A percentile compares a stretch with the other conserved stretches of the same genome.
Conservation (phyloP, 768 basidiomycete genomes). For the Boletus reticuloceps region DNA sequence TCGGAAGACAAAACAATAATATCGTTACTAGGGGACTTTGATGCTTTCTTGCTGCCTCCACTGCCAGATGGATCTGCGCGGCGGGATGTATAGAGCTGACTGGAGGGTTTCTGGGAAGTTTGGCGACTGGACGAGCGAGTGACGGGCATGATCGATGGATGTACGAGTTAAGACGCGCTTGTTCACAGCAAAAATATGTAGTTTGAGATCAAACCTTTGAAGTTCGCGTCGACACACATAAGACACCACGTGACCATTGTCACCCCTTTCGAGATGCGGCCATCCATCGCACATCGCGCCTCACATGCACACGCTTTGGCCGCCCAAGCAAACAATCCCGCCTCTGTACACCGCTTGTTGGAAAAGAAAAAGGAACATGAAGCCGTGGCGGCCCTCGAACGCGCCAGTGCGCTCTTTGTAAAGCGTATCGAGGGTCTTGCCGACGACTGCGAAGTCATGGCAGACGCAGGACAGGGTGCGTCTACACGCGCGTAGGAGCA, state of each 20-base stretch:
- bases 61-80: slow-evolving; percentile 5
- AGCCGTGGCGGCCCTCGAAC: slow-evolving; percentile 69
- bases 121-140: slow-evolving; percentile 29
- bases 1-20: slow-evolving; percentile 37
- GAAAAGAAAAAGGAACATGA: slow-evolving; percentile 85
- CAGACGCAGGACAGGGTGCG: slow-evolving; percentile 69
- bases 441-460: slow-evolving; percentile 76
- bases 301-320: slow-evolving; percentile 43
- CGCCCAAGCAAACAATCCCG: slow-evolving; percentile 43
- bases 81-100: slow-evolving; percentile 3
- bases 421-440: slow-evolving; percentile 66
- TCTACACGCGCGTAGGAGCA: neutral
- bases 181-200: neutral
- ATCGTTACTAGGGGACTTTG: slow-evolving; percentile 18
- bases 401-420: slow-evolving; percentile 59
- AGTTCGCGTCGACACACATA: slow-evolving; percentile 9
- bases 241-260: slow-evolving; percentile 13
- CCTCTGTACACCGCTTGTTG: slow-evolving; percentile 51
- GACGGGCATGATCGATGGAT: slow-evolving; percentile 21
- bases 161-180: neutral
- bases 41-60: slow-evolving; percentile 13
- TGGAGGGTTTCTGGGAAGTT: neutral
- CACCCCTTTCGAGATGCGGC: slow-evolving; percentile 43
- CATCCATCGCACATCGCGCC: slow-evolving; percentile 50
- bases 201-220: neutral